A percentile compares a stretch with the other conserved stretches of the same genome.
Evolutionary conservation across 345 rosid species (phyloP).

Genomic region (Populus tremula): DNA sequence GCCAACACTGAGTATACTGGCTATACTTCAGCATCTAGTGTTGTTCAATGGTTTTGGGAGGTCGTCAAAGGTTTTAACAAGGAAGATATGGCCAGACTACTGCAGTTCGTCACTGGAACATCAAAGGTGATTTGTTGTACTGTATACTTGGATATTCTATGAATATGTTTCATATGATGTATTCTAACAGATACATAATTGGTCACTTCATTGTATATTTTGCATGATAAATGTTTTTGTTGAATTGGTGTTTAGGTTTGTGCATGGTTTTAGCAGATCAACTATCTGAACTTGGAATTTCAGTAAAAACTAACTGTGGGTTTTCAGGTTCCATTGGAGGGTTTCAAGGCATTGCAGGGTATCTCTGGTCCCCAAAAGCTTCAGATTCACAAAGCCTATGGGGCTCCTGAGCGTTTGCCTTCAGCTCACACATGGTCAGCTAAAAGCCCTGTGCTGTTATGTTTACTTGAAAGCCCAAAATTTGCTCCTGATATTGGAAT

Average conservation of each 20-base stretch:
- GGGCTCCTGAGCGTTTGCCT: slow-evolving; percentile 86
- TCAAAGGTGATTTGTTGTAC: slow-evolving; percentile 58
- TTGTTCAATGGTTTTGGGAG: slow-evolving; percentile 97
- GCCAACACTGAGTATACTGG: slow-evolving; percentile 87
- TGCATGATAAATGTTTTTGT: background rate
- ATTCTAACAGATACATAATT: background rate
- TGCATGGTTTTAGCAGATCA: background rate
- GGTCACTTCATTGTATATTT: background rate
- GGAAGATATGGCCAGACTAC: slow-evolving; percentile 93
- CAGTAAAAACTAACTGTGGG: background rate
- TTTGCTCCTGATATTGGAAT: background rate
- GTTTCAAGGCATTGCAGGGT: slow-evolving; percentile 91
- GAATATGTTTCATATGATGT: background rate
- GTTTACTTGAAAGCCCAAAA: background rate
- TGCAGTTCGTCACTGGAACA: slow-evolving; percentile 95
- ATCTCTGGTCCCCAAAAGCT: slow-evolving; percentile 94
- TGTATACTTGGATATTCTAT: background rate
- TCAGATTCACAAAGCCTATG: slow-evolving; percentile 97
- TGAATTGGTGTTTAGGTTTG: background rate
- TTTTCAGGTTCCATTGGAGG: slow-evolving; percentile 86
- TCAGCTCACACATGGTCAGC: slow-evolving; percentile 91
- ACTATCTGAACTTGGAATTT: background rate
- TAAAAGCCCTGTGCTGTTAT: background rate
- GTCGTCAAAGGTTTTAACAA: slow-evolving; percentile 82
- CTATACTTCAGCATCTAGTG: slow-evolving; percentile 72